These are phyloP conservation scores for Elymus sibiricus DNA, from an alignment of 176 grass and related monocot species.

Conservation along the genomic window DNA sequence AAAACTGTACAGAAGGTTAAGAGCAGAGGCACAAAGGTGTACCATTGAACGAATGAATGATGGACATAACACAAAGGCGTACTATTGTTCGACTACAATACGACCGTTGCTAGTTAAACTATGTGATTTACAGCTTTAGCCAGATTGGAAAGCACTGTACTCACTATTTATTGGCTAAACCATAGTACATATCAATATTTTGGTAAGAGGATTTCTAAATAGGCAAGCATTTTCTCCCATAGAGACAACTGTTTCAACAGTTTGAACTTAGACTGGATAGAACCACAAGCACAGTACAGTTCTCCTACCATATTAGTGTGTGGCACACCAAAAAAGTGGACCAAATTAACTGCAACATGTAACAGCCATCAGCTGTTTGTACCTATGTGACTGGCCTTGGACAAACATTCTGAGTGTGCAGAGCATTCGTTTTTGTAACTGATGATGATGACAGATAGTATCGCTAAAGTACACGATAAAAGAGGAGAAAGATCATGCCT, in stretches of 20 bases:
- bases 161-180: background rate
- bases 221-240: background rate
- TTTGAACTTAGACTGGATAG: background rate
- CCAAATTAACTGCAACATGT: background rate
- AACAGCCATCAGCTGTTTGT: background rate
- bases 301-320: background rate
- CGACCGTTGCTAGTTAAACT: background rate
- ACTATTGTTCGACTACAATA: background rate
- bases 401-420: background rate
- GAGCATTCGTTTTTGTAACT: background rate
- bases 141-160: background rate
- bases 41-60: too few species aligned
- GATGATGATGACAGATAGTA: background rate
- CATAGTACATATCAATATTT: background rate
- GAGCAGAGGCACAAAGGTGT: background rate
- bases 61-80: background rate
- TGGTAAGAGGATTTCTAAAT: background rate
- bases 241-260: background rate
- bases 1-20: background rate
- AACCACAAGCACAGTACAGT: background rate
- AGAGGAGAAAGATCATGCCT: constrained; percentile 40
- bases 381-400: background rate
- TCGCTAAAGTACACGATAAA: background rate
- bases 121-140: background rate
- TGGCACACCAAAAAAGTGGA: background rate